Evolutionary conservation across 768 basidiomycete genomes (phyloP).

Genomic region (Gymnopilus dilepis): DNA sequence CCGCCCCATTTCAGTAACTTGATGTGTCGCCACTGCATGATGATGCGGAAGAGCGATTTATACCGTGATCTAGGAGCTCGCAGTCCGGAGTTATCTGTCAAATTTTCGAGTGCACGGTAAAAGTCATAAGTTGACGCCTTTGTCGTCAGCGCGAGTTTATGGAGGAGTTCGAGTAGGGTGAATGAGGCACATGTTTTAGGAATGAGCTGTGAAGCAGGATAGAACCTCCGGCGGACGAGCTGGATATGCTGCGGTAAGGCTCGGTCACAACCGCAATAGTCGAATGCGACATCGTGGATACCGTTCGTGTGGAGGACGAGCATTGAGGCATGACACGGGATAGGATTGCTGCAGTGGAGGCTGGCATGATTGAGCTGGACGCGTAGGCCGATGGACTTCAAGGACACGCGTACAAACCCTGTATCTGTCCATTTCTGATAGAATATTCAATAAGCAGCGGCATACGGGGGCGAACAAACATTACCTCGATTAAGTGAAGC

Average conservation of each 20-base stretch:
- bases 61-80: background rate
- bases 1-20: background rate
- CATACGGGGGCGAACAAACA: background rate
- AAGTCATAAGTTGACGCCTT: background rate
- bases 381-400: too few relatives aligned
- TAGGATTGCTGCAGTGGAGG: background rate
- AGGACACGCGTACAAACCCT: background rate
- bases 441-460: background rate
- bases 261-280: constrained; percentile 10
- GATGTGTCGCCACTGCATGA: background rate
- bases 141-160: background rate
- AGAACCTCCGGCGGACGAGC: background rate
- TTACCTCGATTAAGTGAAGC: constrained; percentile 10
- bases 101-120: background rate
- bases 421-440: background rate
- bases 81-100: background rate
- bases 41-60: background rate
- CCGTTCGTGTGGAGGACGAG: constrained; percentile 19
- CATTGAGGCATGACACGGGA: background rate
- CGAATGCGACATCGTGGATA: constrained; percentile 11
- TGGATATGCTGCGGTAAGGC: background rate
- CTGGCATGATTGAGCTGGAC: background rate
- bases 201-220: constrained; percentile 7
- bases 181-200: background rate
- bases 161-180: background rate